Evolutionary conservation across 148 eudicot genomes (phyloP).

Genomic region (Rhododendron ovatum): DNA sequence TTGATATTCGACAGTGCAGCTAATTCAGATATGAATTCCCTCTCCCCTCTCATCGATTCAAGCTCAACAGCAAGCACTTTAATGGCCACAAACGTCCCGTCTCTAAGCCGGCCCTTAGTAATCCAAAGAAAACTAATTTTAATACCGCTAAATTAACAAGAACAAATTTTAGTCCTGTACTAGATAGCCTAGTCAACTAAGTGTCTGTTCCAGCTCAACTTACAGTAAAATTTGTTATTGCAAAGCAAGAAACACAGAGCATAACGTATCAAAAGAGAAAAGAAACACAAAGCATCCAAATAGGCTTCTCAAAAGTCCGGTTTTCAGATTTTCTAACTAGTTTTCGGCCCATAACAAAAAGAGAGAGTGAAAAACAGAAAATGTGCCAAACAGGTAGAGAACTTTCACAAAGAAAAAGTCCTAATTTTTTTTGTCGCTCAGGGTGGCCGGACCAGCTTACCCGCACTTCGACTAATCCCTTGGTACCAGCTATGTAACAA

Average conservation of each 20-base stretch:
- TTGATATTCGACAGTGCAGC: slow-evolving; percentile 45
- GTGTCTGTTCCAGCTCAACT: neutral
- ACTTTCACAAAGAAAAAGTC: neutral
- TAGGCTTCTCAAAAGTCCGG: neutral
- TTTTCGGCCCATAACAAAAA: neutral
- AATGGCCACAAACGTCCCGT: slow-evolving; percentile 53
- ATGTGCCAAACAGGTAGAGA: neutral
- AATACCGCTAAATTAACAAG: neutral
- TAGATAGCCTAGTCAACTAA: neutral
- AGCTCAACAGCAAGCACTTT: slow-evolving; percentile 57
- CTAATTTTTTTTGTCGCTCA: neutral
- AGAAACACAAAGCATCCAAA: neutral
- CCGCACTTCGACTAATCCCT: neutral
- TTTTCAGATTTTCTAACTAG: neutral
- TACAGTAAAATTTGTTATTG: neutral
- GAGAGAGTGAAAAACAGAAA: neutral
- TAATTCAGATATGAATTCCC: slow-evolving; percentile 65
- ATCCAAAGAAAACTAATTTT: neutral
- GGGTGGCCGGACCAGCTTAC: neutral
- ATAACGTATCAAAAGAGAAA: neutral
- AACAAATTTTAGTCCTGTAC: neutral
- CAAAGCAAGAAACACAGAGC: neutral
- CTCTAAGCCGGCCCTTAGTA: slow-evolving; percentile 49
- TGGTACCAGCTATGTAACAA: neutral
- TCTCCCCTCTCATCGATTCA: slow-evolving; percentile 61